Evolutionary conservation across 2,329 filamentous ascomycete species (phyloP).

Genomic region (Bimuria novae-zelandiae): DNA sequence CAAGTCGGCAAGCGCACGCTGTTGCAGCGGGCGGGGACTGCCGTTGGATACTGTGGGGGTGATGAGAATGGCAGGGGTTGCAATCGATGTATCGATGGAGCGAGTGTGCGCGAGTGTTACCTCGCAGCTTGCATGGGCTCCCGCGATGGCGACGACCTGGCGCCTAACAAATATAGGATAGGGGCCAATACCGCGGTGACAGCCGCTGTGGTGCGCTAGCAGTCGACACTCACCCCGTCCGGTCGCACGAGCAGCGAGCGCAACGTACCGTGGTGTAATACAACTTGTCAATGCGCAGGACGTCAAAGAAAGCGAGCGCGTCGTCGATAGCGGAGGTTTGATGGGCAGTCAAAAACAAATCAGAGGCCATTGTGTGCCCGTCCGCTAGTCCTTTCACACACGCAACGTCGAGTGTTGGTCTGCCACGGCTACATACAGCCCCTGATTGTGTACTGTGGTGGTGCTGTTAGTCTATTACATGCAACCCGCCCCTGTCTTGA

Average conservation of each 20-base stretch:
- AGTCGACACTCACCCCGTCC: not conserved
- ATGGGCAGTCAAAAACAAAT: not conserved
- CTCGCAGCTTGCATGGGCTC: conserved; percentile 6
- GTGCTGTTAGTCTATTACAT: too few species aligned
- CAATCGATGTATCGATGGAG: conserved; percentile 21
- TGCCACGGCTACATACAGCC: not conserved
- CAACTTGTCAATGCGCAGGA: not conserved
- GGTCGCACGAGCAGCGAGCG: not conserved
- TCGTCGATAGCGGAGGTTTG: not conserved
- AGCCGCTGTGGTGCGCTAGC: not conserved
- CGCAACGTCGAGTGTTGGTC: conserved; percentile 1
- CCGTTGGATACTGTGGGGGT: conserved; percentile 41
- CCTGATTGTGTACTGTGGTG: too few species aligned
- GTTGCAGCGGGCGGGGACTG: conserved; percentile 41
- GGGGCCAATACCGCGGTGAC: not conserved
- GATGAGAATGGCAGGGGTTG: conserved; percentile 24
- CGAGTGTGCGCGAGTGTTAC: not conserved
- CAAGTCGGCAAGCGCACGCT: conserved; percentile 27
- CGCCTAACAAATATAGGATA: not conserved
- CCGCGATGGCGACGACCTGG: conserved; percentile 1
- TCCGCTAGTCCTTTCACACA: not conserved
- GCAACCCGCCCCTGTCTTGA: too few species aligned
- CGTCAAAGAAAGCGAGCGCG: conserved; percentile 4
- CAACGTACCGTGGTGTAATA: not conserved
- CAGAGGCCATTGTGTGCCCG: not conserved